Evolutionary conservation across 2,329 filamentous ascomycete species (phyloP).

Genomic region (Bipolaris zeicola): DNA sequence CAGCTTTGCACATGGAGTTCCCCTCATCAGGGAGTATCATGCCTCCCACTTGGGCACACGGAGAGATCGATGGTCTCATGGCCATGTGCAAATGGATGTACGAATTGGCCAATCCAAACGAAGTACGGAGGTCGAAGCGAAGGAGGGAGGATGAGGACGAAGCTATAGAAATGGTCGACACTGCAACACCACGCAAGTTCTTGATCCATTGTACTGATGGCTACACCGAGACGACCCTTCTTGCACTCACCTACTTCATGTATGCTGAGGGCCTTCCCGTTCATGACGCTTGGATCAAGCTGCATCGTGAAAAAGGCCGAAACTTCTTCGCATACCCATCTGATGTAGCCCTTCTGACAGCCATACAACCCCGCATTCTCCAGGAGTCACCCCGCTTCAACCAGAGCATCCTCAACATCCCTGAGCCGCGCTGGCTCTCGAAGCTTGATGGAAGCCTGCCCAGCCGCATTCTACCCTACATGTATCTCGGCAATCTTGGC

Average conservation of each 20-base stretch:
- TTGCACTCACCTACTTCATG: slow-evolving; percentile 90
- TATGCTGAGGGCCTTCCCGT: slow-evolving; percentile 83
- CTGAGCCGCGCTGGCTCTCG: slow-evolving; percentile 79
- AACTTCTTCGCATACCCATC: slow-evolving; percentile 97
- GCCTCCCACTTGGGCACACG: slow-evolving; percentile 80
- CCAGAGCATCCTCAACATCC: slow-evolving; percentile 59
- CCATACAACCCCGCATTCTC: slow-evolving; percentile 76
- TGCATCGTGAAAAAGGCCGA: slow-evolving; percentile 79
- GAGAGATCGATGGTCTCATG: slow-evolving; percentile 81
- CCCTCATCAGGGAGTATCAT: slow-evolving; percentile 93
- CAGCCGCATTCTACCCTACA: slow-evolving; percentile 85
- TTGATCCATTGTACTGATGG: slow-evolving; percentile 94
- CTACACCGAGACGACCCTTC: slow-evolving; percentile 90
- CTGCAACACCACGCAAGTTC: slow-evolving; percentile 64
- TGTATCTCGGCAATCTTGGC: slow-evolving; percentile 92
- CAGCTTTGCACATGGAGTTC: slow-evolving; percentile 72
- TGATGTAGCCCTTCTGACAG: slow-evolving; percentile 81
- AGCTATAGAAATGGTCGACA: slow-evolving; percentile 60
- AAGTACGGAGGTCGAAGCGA: slow-evolving; percentile 49
- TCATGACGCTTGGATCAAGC: slow-evolving; percentile 82
- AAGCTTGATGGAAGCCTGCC: slow-evolving; percentile 89
- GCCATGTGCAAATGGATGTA: slow-evolving; percentile 92
- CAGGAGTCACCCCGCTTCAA: slow-evolving; percentile 66
- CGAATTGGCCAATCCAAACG: slow-evolving; percentile 71
- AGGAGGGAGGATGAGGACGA: slow-evolving; percentile 56